Evolutionary conservation across 176 grass and related monocot genomes (phyloP).

Genomic region (Bromus sterilis): DNA sequence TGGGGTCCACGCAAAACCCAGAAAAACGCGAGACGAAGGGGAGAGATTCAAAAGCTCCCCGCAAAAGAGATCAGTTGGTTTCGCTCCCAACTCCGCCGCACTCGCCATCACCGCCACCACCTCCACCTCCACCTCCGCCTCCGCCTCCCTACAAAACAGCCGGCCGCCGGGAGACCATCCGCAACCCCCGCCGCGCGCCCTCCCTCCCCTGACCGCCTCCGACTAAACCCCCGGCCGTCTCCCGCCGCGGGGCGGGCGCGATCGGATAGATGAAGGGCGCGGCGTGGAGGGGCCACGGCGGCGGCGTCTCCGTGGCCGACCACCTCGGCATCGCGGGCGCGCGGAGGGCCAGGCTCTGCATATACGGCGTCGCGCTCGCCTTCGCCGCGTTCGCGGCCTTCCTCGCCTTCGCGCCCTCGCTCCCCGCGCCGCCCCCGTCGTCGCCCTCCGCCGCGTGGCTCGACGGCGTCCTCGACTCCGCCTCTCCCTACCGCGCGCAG

Average conservation of each 20-base stretch:
- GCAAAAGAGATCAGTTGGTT: background rate
- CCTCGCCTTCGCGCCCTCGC: constrained; percentile 53
- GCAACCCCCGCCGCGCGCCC: background rate
- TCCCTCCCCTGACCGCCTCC: background rate
- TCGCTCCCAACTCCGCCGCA: constrained; percentile 2
- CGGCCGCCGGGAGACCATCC: background rate
- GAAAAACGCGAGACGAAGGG: too few relatives aligned
- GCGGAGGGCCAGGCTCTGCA: constrained; percentile 49
- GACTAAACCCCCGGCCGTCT: background rate
- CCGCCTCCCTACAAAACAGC: background rate
- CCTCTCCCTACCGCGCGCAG: constrained; percentile 53
- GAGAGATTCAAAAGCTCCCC: background rate
- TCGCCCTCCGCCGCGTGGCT: constrained; percentile 41
- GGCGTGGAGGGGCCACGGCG: constrained; percentile 25
- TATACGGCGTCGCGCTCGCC: constrained; percentile 53
- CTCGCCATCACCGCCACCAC: constrained; percentile 25
- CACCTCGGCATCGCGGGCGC: constrained; percentile 24
- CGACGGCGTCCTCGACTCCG: constrained; percentile 56
- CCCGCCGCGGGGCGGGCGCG: background rate
- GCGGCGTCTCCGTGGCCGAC: constrained; percentile 24
- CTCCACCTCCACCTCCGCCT: background rate
- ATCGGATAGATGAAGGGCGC: constrained; percentile 44
- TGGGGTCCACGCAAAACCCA: background rate
- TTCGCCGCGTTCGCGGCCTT: constrained; percentile 58
- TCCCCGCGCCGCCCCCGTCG: constrained; percentile 2